Conservation (phyloP, 2,329 filamentous ascomycete species). For the Botrytis byssoidea region DNA sequence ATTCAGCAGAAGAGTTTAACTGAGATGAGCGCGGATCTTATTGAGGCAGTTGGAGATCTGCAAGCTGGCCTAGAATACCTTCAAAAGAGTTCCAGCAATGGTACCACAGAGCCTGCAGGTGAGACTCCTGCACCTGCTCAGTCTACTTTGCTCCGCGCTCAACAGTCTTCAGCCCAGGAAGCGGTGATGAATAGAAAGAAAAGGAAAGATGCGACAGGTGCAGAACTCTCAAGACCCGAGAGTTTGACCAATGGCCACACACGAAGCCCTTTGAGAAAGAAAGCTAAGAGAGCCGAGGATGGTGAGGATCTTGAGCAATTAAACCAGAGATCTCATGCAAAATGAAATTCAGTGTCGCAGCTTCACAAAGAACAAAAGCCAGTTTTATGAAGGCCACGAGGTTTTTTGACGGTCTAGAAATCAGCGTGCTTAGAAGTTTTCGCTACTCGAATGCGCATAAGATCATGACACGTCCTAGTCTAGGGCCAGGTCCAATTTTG, state of each 20-base stretch:
- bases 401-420: too few species aligned
- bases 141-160: too few species aligned
- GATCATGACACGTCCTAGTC: not conserved
- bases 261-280: conserved; percentile 1
- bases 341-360: not conserved
- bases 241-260: not conserved
- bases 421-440: not conserved
- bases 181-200: not conserved
- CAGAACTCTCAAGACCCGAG: not conserved
- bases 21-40: not conserved
- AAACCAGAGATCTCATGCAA: not conserved
- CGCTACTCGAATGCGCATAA: not conserved
- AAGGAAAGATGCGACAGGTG: not conserved
- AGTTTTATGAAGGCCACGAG: not conserved
- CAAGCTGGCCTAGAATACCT: not conserved
- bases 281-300: not conserved
- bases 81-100: not conserved
- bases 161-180: not conserved
- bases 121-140: too few species aligned
- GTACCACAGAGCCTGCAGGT: not conserved
- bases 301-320: not conserved
- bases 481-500: not conserved
- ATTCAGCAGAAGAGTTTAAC: not conserved
- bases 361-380: too few species aligned
- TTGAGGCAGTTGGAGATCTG: not conserved